Conservation (phyloP, 1,139 yeast genomes). For the Debaryomyces nepalensis region DNA sequence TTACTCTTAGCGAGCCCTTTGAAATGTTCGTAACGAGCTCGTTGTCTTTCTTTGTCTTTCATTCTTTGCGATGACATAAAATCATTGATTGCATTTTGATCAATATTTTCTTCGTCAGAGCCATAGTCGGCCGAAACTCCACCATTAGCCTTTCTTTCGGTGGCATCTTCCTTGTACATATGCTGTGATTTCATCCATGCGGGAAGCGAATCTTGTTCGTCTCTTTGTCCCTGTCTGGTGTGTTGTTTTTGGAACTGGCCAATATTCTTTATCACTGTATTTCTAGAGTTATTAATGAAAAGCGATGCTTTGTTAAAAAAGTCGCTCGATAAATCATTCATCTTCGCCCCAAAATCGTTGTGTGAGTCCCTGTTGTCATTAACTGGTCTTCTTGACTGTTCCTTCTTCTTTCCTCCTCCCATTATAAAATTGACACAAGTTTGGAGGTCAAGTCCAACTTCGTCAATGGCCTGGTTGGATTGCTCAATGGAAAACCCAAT, state of each 20-base stretch:
- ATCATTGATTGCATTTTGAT: slow-evolving; percentile 44
- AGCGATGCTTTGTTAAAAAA: slow-evolving; percentile 66
- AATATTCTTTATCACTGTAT: slow-evolving; percentile 66
- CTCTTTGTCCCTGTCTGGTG: slow-evolving; percentile 26
- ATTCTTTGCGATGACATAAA: slow-evolving; percentile 45
- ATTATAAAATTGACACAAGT: slow-evolving; percentile 71
- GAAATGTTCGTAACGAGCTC: slow-evolving; percentile 29
- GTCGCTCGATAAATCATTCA: slow-evolving; percentile 66
- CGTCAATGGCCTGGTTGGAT: slow-evolving; percentile 62
- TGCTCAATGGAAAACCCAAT: slow-evolving; percentile 75
- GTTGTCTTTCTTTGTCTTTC: slow-evolving; percentile 42
- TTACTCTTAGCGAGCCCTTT: slow-evolving; percentile 27
- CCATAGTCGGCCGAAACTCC: slow-evolving; percentile 46
- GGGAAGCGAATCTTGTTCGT: slow-evolving; percentile 53
- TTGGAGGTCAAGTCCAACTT: slow-evolving; percentile 63
- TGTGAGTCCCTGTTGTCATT: background rate
- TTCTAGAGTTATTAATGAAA: slow-evolving; percentile 62
- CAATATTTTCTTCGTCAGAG: slow-evolving; percentile 49
- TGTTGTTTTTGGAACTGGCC: slow-evolving; percentile 54
- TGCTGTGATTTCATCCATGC: slow-evolving; percentile 78
- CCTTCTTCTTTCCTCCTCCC: slow-evolving; percentile 34
- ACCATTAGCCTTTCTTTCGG: slow-evolving; percentile 42
- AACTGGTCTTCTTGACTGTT: slow-evolving; percentile 1
- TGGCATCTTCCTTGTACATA: slow-evolving; percentile 48
- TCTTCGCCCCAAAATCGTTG: slow-evolving; percentile 31